phyloP scores from a whole-genome alignment of 2,329 filamentous ascomycete genomes.

The Talaromyces marneffei region DNA sequence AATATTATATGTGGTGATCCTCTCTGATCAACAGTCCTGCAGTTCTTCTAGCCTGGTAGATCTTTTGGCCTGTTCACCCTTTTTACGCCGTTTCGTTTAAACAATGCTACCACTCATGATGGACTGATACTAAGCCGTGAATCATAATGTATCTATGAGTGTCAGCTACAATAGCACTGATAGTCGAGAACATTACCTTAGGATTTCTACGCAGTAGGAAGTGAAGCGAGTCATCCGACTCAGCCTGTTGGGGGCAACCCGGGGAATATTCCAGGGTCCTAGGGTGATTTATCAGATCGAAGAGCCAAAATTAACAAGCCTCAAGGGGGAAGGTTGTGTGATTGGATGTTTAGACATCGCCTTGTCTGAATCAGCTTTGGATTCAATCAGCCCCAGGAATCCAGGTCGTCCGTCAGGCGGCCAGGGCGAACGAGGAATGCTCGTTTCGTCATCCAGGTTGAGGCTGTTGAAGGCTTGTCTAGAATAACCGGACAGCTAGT shows the following conservation, averaged over 20 bases:
- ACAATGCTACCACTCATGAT: background rate
- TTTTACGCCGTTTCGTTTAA: background rate
- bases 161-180: background rate
- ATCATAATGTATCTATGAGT: background rate
- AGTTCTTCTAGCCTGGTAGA: background rate
- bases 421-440: background rate
- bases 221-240: conserved; percentile 3
- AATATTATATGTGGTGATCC: background rate
- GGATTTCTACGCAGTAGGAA: background rate
- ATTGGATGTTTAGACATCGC: background rate
- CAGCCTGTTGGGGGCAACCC: conserved; percentile 1
- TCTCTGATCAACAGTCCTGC: conserved; percentile 3
- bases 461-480: background rate
- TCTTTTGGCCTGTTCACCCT: conserved; percentile 1
- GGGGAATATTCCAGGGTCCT: background rate
- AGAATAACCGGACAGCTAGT: background rate
- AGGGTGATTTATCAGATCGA: background rate
- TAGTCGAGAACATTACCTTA: background rate
- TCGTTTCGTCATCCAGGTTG: background rate
- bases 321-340: background rate
- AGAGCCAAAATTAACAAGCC: background rate
- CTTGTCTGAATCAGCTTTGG: background rate
- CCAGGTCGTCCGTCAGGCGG: too few species aligned
- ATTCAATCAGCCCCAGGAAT: background rate
- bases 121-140: background rate